Conservation (phyloP, 2,329 filamentous ascomycete genomes). For the Xylariaceae sp. region DNA sequence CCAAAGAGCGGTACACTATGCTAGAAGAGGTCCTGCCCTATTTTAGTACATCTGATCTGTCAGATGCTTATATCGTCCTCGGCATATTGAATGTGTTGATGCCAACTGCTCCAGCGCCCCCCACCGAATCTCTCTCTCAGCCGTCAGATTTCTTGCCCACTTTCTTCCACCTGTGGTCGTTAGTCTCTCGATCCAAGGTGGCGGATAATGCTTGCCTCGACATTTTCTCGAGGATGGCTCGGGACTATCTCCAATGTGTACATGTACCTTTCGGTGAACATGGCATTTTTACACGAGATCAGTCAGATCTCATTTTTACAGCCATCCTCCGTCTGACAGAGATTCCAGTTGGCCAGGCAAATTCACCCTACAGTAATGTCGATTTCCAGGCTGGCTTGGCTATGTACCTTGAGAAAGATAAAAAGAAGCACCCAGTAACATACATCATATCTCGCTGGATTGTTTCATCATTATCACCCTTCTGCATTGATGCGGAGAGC, state of each 20-base stretch:
- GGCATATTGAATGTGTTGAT: conserved; percentile 83
- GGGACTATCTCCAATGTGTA: conserved; percentile 72
- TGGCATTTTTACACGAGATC: conserved; percentile 88
- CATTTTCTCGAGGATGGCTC: conserved; percentile 78
- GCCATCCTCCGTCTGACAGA: conserved; percentile 84
- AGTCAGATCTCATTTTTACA: conserved; percentile 90
- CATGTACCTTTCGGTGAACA: conserved; percentile 79
- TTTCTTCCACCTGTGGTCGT: conserved; percentile 93
- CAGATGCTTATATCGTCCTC: conserved; percentile 89
- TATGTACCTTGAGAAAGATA: conserved; percentile 84
- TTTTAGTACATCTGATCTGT: conserved; percentile 89
- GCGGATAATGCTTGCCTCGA: conserved; percentile 88
- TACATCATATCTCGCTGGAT: conserved; percentile 94
- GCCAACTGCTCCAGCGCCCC: conserved; percentile 75
- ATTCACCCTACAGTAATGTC: conserved; percentile 82
- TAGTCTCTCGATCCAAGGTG: conserved; percentile 82
- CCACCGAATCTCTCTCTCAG: conserved; percentile 68
- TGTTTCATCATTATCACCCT: conserved; percentile 85
- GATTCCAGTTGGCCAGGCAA: conserved; percentile 94
- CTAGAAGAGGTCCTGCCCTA: conserved; percentile 76
- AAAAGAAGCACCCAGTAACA: conserved; percentile 84
- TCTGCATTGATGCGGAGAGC: conserved; percentile 69
- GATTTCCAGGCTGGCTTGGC: conserved; percentile 81
- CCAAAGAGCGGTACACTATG: conserved; percentile 76
- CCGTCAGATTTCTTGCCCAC: conserved; percentile 88